Evolutionary conservation across 306 rosid species (phyloP), one percentile per base, ranked within the genome.

Genomic region (Dalbergia cultrata): DNA sequence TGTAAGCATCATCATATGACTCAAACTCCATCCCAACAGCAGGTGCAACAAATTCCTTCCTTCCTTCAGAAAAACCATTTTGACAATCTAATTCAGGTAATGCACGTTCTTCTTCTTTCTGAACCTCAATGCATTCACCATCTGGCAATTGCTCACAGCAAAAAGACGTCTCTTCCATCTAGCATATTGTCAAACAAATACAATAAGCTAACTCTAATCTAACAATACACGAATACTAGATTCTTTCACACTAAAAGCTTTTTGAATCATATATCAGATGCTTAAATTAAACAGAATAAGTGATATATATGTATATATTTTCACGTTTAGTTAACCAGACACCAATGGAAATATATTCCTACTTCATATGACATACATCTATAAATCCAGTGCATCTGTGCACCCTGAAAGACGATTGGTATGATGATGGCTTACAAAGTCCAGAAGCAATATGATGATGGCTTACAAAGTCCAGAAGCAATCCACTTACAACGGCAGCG

Each of bases 11-110:
- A 67, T 95, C 97, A 74, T 95, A 95, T 0, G 99, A 86, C 77
- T 95, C 97, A 61, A 95, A 95, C 80, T 95, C 99, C 97, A 95
- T 95, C 69, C 99, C 97, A 41, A 91, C 84, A 73, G 97, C 97
- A 35, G 97, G 97, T 8, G 92, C 84, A 35, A 87, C 92, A 80
- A 95, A 95, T 53, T 89, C 94, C 76, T 86, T 89, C 76, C 89
- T 86, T 68, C 85, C 94, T 82, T 88, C 90, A 73, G 77, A 41
- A 47, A 77, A 76, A 71, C 82, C 89, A 84, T 86, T 82, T 77
- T 86, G 90, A 77, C 85, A 89, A 56, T 84, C 92, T 72, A 89
- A 68, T 74, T 86, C 95, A 12, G 86, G 67, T 41, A 79, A 62
- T 13, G 60, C 82, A 75, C 76, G 83, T 73, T 85, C 90, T 77